These are phyloP conservation scores for Coffea canephora DNA, from an alignment of 257 asterid genomes.

Conservation along the genomic window DNA sequence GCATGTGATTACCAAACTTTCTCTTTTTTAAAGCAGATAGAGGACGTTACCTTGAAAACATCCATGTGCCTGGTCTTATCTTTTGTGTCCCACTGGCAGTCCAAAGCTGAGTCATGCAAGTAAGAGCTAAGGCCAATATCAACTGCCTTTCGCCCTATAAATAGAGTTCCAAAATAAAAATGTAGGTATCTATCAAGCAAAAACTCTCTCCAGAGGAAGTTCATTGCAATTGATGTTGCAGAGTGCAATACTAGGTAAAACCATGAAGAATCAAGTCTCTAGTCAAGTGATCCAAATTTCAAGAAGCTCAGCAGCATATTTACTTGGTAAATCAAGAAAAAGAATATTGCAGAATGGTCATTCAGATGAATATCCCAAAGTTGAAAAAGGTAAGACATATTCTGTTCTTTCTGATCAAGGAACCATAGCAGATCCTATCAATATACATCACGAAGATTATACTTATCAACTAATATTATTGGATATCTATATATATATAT, in stretches of 20 bases:
- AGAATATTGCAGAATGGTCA: neutral
- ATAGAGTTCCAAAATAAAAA: neutral
- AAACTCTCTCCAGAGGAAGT: neutral
- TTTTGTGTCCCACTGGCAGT: neutral
- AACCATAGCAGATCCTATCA: too few species aligned
- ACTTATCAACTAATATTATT: neutral
- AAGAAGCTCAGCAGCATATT: slow-evolving; percentile 4
- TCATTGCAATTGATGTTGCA: neutral
- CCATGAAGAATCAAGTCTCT: slow-evolving; percentile 4
- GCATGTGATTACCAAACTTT: neutral
- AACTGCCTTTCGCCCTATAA: neutral
- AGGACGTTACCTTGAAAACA: neutral
- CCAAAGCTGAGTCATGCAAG: neutral
- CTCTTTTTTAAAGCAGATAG: neutral
- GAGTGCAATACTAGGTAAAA: neutral
- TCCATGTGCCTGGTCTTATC: neutral
- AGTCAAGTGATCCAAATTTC: neutral
- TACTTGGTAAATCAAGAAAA: neutral
- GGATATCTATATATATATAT: neutral
- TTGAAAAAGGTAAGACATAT: neutral
- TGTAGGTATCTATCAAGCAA: neutral
- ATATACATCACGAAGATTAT: neutral
- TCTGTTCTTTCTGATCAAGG: neutral
- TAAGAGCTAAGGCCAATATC: neutral
- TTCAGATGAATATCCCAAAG: neutral